Evolutionary conservation across 257 asterid species (phyloP).

Genomic region (Nicotiana tabacum): DNA sequence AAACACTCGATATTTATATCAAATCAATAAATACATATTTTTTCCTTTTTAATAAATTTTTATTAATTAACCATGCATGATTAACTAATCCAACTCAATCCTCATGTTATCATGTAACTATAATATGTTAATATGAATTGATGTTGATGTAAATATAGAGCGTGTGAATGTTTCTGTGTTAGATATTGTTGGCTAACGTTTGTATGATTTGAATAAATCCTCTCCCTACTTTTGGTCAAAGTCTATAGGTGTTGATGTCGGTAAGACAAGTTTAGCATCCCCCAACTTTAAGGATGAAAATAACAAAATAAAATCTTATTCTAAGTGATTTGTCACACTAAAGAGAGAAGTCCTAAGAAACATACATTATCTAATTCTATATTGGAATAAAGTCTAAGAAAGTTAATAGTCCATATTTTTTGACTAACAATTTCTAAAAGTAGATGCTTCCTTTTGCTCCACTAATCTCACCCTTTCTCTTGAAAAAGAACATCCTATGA

Average conservation of each 20-base stretch:
- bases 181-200: neutral
- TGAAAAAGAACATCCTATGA: neutral
- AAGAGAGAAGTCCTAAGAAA: neutral
- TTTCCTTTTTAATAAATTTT: too few species aligned
- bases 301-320: neutral
- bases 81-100: too few species aligned
- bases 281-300: neutral
- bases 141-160: too few species aligned
- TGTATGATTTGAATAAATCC: neutral
- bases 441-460: neutral
- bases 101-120: too few species aligned
- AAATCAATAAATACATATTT: too few species aligned
- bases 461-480: neutral
- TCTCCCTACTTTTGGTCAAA: neutral
- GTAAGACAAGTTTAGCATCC: neutral
- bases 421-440: neutral
- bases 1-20: too few species aligned
- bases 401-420: neutral
- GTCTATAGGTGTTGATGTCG: neutral
- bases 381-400: neutral
- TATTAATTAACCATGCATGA: too few species aligned
- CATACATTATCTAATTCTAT: neutral
- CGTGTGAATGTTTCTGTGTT: too few species aligned
- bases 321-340: neutral
- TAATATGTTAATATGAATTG: too few species aligned